Evolutionary conservation across 2,329 filamentous ascomycete genomes (phyloP).

Genomic region (Aureobasidium sp.): DNA sequence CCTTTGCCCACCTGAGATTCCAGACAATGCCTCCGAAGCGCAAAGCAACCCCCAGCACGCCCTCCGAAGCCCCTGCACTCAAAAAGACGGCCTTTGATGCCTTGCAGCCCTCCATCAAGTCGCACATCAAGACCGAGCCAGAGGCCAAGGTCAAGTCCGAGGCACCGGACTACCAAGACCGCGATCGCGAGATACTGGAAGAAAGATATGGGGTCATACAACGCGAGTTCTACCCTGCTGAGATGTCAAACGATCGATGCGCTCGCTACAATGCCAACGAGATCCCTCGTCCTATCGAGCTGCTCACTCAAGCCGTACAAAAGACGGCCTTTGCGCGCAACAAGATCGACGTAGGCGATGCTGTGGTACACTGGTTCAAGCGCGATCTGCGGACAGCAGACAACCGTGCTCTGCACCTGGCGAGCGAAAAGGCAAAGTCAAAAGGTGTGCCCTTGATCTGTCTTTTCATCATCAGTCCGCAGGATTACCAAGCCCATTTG

Average conservation of each 20-base stretch:
- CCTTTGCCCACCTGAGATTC: not conserved
- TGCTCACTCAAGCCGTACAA: slow-evolving; percentile 52
- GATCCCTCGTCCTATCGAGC: slow-evolving; percentile 64
- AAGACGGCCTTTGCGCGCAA: slow-evolving; percentile 51
- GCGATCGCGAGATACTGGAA: slow-evolving; percentile 25
- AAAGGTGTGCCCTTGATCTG: slow-evolving; percentile 64
- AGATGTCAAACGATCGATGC: slow-evolving; percentile 77
- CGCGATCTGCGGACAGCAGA: slow-evolving; percentile 66
- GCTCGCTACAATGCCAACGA: slow-evolving; percentile 62
- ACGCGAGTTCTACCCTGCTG: slow-evolving; percentile 68
- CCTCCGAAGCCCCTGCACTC: slow-evolving; percentile 20
- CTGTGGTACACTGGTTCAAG: slow-evolving; percentile 88
- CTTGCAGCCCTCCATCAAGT: not conserved
- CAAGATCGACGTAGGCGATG: slow-evolving; percentile 46
- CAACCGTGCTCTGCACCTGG: slow-evolving; percentile 62
- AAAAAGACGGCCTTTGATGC: slow-evolving; percentile 11
- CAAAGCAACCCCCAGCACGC: slow-evolving; percentile 25
- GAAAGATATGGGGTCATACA: slow-evolving; percentile 35
- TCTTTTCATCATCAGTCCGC: slow-evolving; percentile 71
- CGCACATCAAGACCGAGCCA: slow-evolving; percentile 5
- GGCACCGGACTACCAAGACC: slow-evolving; percentile 26
- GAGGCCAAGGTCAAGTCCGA: not conserved
- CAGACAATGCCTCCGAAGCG: slow-evolving; percentile 27
- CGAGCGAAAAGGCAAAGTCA: slow-evolving; percentile 57
- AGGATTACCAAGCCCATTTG: slow-evolving; percentile 77